phyloP scores from a whole-genome alignment of 148 eudicot genomes.

The Amaranthus palmeri region DNA sequence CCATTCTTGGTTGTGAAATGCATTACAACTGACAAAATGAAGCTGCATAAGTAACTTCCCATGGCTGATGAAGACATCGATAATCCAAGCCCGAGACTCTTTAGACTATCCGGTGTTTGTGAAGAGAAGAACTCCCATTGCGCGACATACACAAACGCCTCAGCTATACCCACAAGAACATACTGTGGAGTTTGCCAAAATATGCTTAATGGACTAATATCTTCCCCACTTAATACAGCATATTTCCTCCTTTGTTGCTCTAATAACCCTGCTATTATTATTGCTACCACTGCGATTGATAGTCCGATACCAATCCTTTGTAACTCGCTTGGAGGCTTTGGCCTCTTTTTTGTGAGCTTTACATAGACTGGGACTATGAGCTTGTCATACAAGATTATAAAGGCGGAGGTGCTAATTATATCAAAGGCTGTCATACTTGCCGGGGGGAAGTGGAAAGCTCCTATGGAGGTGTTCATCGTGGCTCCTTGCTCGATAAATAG shows the following conservation, averaged over 20 bases:
- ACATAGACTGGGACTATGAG: conserved; percentile 43
- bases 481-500: conserved; percentile 70
- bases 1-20: conserved; percentile 39
- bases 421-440: conserved; percentile 72
- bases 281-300: conserved; percentile 50
- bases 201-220: conserved; percentile 46
- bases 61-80: conserved; percentile 53
- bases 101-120: conserved; percentile 45
- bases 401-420: conserved; percentile 50
- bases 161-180: conserved; percentile 50
- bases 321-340: conserved; percentile 51
- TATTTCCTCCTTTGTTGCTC: conserved; percentile 43
- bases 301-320: conserved; percentile 61
- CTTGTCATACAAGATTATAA: conserved; percentile 52
- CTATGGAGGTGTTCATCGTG: conserved; percentile 46
- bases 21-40: conserved; percentile 43
- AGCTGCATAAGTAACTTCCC: conserved; percentile 49
- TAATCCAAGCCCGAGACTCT: conserved; percentile 49
- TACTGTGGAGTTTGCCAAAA: conserved; percentile 60
- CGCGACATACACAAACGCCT: conserved; percentile 49
- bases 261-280: conserved; percentile 51
- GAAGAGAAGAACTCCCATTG: conserved; percentile 55
- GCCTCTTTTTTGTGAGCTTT: conserved; percentile 37
- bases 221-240: conserved; percentile 34
- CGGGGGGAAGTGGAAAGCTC: conserved; percentile 53